A percentile compares a stretch with the other conserved stretches of the same genome.
Conservation (phyloP, 371 early-diverging fungal genomes). For the Astathelohania contejeani region DNA sequence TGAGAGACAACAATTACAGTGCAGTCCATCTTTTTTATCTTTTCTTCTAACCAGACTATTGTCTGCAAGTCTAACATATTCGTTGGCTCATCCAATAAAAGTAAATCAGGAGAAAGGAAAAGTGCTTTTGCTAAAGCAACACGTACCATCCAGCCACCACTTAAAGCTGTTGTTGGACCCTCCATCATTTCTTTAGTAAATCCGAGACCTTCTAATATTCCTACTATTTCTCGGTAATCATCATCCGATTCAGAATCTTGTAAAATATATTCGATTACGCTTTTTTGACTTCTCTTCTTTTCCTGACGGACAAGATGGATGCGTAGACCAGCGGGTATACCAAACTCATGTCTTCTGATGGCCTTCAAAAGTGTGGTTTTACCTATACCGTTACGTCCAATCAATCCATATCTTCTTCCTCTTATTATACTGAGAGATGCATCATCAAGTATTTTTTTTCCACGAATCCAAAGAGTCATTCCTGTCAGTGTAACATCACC, state of each 20-base stretch:
- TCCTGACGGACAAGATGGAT: conserved; percentile 92
- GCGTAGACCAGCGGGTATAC: conserved; percentile 70
- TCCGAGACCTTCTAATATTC: conserved; percentile 79
- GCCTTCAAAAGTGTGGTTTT: conserved; percentile 85
- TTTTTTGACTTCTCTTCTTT: conserved; percentile 69
- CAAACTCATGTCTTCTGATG: conserved; percentile 69
- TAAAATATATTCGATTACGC: conserved; percentile 67
- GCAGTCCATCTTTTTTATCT: conserved; percentile 66
- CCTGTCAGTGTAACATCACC: neutral
- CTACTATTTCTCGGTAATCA: conserved; percentile 74
- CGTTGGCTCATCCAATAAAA: conserved; percentile 94
- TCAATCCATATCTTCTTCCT: conserved; percentile 80
- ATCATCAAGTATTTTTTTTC: conserved; percentile 71
- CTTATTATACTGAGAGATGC: conserved; percentile 63
- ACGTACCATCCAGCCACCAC: conserved; percentile 97
- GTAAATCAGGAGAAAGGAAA: conserved; percentile 75
- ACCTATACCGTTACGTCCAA: conserved; percentile 95
- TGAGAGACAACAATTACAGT: conserved; percentile 83
- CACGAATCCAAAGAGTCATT: conserved; percentile 62
- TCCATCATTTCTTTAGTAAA: conserved; percentile 63
- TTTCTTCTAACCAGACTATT: conserved; percentile 78
- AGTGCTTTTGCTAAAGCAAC: conserved; percentile 80
- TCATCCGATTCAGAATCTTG: conserved; percentile 81
- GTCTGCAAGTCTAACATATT: conserved; percentile 75
- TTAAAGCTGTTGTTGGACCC: conserved; percentile 69